Percentiles rank a stretch among this genome's conserved stretches.
Evolutionary conservation across 371 early-diverging fungal species (phyloP).

Genomic region (Choanephora cucurbitarum): DNA sequence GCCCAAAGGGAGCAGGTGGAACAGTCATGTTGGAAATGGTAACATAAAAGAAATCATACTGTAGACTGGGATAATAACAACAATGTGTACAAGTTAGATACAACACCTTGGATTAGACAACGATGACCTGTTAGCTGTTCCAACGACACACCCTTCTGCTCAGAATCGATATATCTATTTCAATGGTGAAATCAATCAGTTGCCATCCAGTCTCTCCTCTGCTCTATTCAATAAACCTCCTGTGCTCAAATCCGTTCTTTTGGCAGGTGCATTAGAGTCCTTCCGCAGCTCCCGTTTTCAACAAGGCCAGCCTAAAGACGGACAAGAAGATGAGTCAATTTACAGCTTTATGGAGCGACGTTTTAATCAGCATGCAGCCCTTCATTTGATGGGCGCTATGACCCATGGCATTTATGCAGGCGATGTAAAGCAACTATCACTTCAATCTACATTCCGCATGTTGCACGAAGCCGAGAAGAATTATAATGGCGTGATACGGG

Average conservation of each 20-base stretch:
- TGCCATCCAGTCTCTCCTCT: constrained; percentile 55
- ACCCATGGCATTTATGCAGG: constrained; percentile 95
- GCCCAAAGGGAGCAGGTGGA: constrained; percentile 77
- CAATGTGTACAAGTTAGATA: too few species aligned
- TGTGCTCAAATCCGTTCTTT: constrained; percentile 50
- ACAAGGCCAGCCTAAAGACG: constrained; percentile 32
- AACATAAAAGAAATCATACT: constrained; percentile 10
- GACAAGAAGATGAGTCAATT: constrained; percentile 45
- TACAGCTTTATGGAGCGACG: constrained; percentile 74
- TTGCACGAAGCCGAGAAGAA: constrained; percentile 69
- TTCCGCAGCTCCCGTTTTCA: constrained; percentile 82
- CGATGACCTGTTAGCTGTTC: constrained; percentile 53
- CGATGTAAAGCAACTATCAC: constrained; percentile 73
- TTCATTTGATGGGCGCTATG: constrained; percentile 76
- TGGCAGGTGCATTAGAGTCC: constrained; percentile 50
- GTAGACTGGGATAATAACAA: too few species aligned
- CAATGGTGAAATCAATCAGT: constrained; percentile 63
- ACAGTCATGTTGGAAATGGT: constrained; percentile 81
- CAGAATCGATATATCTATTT: constrained; percentile 83
- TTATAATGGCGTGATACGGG: constrained; percentile 63
- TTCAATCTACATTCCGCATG: constrained; percentile 69
- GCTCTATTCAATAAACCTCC: constrained; percentile 54
- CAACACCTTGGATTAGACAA: constrained; percentile 20
- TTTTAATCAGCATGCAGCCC: constrained; percentile 59
- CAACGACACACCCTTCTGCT: constrained; percentile 73